Percentiles rank a stretch among this genome's conserved stretches.
Conservation (phyloP, 2,329 filamentous ascomycete genomes). For the Pseudogymnoascus sp. region DNA sequence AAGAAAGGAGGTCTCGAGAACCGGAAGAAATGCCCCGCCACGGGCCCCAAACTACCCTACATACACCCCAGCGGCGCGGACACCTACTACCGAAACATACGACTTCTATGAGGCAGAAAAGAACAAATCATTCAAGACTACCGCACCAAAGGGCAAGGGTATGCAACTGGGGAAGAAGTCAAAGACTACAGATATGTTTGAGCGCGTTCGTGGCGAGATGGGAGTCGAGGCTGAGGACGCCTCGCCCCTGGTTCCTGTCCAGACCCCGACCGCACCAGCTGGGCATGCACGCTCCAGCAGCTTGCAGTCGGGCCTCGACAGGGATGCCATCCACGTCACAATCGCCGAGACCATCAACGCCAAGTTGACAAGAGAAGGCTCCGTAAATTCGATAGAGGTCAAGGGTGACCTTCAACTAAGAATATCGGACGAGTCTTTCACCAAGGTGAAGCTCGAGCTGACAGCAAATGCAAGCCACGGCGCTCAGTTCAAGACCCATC, state of each 20-base stretch:
- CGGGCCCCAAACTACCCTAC: constrained; percentile 78
- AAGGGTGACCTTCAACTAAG: constrained; percentile 88
- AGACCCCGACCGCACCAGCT: constrained; percentile 39
- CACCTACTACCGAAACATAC: constrained; percentile 71
- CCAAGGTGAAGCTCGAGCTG: constrained; percentile 82
- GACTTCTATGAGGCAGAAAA: constrained; percentile 96
- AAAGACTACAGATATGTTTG: constrained; percentile 95
- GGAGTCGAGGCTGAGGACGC: constrained; percentile 74
- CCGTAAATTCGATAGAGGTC: constrained; percentile 76
- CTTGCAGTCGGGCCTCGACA: constrained; percentile 61
- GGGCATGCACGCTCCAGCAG: constrained; percentile 46
- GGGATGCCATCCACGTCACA: constrained; percentile 79
- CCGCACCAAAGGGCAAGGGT: constrained; percentile 81
- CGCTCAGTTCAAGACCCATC: constrained; percentile 89
- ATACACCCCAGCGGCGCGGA: constrained; percentile 72
- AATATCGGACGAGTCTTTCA: constrained; percentile 79
- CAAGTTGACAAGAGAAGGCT: constrained; percentile 78
- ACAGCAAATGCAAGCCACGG: constrained; percentile 68
- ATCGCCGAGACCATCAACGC: constrained; percentile 87
- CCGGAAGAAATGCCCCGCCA: constrained; percentile 55
- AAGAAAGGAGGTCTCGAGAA: constrained; percentile 86
- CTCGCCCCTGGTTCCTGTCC: constrained; percentile 55
- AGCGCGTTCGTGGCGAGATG: constrained; percentile 85
- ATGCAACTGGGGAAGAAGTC: constrained; percentile 99
- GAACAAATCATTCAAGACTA: constrained; percentile 69